Conservation (phyloP, 2,329 filamentous ascomycete genomes). For the Fusarium mexicanum region DNA sequence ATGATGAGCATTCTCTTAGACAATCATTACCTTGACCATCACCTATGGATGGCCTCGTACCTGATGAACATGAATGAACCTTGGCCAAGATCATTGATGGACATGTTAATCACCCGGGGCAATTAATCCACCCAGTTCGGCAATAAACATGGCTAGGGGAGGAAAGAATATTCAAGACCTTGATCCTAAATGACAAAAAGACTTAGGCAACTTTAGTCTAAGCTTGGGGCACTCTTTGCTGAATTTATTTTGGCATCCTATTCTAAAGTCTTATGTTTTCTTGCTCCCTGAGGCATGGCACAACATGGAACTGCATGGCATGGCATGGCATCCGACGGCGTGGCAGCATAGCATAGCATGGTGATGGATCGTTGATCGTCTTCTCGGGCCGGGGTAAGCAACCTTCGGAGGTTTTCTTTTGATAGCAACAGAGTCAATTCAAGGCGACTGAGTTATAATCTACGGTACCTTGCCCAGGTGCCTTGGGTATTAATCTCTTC, state of each 20-base stretch:
- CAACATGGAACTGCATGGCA: background rate
- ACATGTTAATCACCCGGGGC: slow-evolving; percentile 17
- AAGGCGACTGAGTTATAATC: background rate
- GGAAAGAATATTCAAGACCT: too few relatives aligned
- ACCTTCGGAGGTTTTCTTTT: slow-evolving; percentile 35
- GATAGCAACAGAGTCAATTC: background rate
- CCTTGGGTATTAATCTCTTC: slow-evolving; percentile 4
- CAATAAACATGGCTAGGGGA: background rate
- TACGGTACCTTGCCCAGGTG: background rate
- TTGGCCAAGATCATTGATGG: slow-evolving; percentile 2
- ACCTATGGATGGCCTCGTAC: slow-evolving; percentile 15
- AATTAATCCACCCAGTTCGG: slow-evolving; percentile 19
- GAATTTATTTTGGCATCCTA: too few relatives aligned
- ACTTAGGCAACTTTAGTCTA: too few relatives aligned
- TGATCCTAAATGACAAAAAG: too few relatives aligned
- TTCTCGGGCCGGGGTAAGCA: slow-evolving; percentile 19
- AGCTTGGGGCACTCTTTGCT: too few relatives aligned
- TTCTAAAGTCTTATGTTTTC: too few relatives aligned
- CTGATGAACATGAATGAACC: slow-evolving; percentile 23
- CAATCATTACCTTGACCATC: slow-evolving; percentile 13
- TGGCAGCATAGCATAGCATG: background rate
- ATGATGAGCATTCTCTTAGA: background rate
- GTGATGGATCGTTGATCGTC: slow-evolving; percentile 29
- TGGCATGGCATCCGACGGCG: background rate
- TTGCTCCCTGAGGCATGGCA: background rate